phyloP scores from a whole-genome alignment of 75 land plant genomes.

The Cryptomeria japonica region DNA sequence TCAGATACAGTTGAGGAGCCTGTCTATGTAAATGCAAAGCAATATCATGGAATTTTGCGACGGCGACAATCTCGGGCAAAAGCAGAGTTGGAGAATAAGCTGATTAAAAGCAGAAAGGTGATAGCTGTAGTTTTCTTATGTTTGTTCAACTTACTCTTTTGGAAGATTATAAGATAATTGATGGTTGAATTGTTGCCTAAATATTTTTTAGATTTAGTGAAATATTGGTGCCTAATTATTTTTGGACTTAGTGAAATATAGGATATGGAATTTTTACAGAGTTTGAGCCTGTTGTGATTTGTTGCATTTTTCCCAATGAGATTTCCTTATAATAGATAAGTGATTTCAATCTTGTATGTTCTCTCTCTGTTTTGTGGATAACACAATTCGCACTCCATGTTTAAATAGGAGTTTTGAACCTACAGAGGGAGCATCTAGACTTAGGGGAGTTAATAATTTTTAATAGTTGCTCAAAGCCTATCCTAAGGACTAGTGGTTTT shows the following conservation, averaged over 20 bases:
- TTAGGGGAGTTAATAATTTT: not conserved
- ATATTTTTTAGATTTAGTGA: not conserved
- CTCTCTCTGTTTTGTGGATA: not conserved
- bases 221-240: not conserved
- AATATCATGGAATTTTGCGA: slow-evolving; percentile 71
- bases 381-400: not conserved
- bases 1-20: slow-evolving; percentile 60
- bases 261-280: not conserved
- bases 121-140: not conserved
- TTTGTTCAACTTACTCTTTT: not conserved
- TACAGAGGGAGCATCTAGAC: not conserved
- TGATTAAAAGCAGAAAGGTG: slow-evolving; percentile 58
- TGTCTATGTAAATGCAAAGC: slow-evolving; percentile 80
- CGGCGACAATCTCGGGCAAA: slow-evolving; percentile 69
- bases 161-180: not conserved
- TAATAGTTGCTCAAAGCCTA: not conserved
- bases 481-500: not conserved
- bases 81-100: slow-evolving; percentile 56
- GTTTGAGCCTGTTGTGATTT: not conserved
- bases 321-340: not conserved
- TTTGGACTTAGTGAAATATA: not conserved
- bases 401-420: not conserved
- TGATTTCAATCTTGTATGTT: not conserved
- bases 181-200: not conserved
- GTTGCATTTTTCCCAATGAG: not conserved